Conservation (phyloP, 1,139 yeast genomes). For the Taphrina wiesneri region DNA sequence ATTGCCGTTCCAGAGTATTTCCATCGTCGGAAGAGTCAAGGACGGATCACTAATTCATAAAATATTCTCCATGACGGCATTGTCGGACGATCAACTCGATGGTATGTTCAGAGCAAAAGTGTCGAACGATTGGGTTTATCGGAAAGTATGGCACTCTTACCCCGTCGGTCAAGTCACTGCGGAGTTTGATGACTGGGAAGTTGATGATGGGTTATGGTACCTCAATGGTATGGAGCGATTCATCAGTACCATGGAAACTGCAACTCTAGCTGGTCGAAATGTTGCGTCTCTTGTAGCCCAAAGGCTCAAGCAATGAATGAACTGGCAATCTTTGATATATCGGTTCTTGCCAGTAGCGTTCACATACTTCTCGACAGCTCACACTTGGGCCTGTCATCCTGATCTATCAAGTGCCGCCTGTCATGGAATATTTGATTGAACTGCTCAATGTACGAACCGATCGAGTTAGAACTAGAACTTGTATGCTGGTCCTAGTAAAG, state of each 20-base stretch:
- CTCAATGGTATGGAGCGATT: conserved; percentile 51
- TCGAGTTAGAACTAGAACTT: no score
- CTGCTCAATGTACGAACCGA: no score
- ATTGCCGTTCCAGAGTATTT: conserved; percentile 45
- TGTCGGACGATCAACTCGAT: conserved; percentile 41
- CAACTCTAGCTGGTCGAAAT: conserved; percentile 53
- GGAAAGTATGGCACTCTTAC: conserved; percentile 49
- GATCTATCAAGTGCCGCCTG: no score
- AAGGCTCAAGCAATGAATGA: no score
- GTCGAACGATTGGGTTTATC: conserved; percentile 39
- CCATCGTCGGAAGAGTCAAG: conserved; percentile 42
- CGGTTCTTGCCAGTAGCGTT: no score
- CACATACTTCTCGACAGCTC: no score
- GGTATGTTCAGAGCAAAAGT: conserved; percentile 43
- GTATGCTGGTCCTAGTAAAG: no score
- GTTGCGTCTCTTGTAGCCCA: conserved; percentile 42
- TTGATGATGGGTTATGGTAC: conserved; percentile 47
- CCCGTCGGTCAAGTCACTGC: conserved; percentile 45
- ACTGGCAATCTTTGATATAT: no score
- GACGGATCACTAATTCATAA: conserved; percentile 47
- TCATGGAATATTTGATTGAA: no score
- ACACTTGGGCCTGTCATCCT: no score
- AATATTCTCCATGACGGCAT: conserved; percentile 46
- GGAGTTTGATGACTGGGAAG: conserved; percentile 42
- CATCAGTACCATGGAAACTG: conserved; percentile 55